A percentile compares a stretch with the other conserved stretches of the same genome.
phyloP scores from a whole-genome alignment of 1,139 yeast genomes.

The Pichia sp. region DNA sequence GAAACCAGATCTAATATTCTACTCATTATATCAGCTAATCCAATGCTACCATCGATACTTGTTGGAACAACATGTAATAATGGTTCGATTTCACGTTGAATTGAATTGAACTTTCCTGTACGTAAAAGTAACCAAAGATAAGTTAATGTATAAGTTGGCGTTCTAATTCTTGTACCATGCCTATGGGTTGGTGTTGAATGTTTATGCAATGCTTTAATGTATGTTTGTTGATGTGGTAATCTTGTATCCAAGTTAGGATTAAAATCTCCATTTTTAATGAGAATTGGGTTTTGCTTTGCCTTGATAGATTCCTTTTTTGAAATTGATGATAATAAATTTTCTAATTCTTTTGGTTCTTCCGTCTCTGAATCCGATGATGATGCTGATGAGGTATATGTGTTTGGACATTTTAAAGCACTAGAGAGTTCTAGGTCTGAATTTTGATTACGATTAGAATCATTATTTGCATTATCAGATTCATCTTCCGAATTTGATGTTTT shows the following conservation, averaged over 20 bases:
- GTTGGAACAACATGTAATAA: conserved; percentile 40
- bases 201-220: background rate
- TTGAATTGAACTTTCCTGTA: conserved; percentile 23
- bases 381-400: background rate
- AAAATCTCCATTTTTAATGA: conserved; percentile 4
- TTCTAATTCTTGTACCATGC: conserved; percentile 31
- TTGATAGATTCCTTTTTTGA: background rate
- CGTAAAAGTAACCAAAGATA: conserved; percentile 32
- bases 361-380: background rate
- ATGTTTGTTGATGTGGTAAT: conserved; percentile 6
- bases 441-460: background rate
- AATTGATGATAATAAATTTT: background rate
- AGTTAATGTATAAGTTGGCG: conserved; percentile 31
- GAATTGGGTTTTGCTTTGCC: background rate
- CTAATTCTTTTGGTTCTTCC: background rate
- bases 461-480: background rate
- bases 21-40: conserved; percentile 16
- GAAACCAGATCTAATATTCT: conserved; percentile 12
- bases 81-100: conserved; percentile 31
- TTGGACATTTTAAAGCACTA: background rate
- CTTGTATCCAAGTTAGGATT: conserved; percentile 1
- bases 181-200: conserved; percentile 31
- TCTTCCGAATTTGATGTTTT: background rate
- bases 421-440: background rate
- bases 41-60: conserved; percentile 17